These are phyloP conservation scores for Cynara cardunculus DNA, from an alignment of 129 eudicot genomes.

Conservation along the genomic window DNA sequence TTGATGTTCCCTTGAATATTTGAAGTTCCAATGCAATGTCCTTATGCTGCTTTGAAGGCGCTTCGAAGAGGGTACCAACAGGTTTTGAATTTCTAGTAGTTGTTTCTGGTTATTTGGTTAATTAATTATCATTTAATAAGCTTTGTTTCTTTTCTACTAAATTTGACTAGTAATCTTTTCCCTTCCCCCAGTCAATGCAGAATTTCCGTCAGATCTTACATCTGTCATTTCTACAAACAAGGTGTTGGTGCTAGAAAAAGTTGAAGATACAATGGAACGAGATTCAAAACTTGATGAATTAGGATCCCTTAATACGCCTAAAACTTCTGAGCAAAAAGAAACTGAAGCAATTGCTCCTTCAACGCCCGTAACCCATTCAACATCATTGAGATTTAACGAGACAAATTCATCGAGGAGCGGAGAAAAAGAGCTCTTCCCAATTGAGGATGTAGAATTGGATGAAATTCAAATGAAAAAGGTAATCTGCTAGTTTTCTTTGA, in stretches of 20 bases:
- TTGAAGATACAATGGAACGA: constrained; percentile 19
- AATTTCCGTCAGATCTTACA: too few relatives aligned
- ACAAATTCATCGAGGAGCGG: constrained; percentile 37
- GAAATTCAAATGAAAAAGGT: constrained; percentile 36
- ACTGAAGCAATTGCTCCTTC: constrained; percentile 48
- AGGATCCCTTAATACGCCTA: neutral
- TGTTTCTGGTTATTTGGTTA: neutral
- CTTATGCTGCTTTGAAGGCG: neutral
- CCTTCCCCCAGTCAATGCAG: constrained; percentile 24
- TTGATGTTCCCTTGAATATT: neutral
- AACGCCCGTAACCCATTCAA: constrained; percentile 45
- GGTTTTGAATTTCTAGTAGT: neutral
- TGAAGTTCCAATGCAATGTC: neutral
- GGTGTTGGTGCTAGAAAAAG: constrained; percentile 16
- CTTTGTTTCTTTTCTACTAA: neutral
- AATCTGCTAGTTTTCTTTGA: neutral
- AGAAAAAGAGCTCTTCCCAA: constrained; percentile 22
- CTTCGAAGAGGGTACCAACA: neutral
- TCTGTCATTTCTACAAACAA: constrained; percentile 20
- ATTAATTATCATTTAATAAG: neutral
- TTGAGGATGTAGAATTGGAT: constrained; percentile 26
- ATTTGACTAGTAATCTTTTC: constrained; percentile 5
- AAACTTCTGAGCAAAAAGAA: constrained; percentile 20
- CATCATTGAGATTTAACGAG: constrained; percentile 30
- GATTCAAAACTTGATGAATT: constrained; percentile 14